Evolutionary conservation across 78 protist genomes (phyloP).

Genomic region (Dictyostelium citrinum): DNA sequence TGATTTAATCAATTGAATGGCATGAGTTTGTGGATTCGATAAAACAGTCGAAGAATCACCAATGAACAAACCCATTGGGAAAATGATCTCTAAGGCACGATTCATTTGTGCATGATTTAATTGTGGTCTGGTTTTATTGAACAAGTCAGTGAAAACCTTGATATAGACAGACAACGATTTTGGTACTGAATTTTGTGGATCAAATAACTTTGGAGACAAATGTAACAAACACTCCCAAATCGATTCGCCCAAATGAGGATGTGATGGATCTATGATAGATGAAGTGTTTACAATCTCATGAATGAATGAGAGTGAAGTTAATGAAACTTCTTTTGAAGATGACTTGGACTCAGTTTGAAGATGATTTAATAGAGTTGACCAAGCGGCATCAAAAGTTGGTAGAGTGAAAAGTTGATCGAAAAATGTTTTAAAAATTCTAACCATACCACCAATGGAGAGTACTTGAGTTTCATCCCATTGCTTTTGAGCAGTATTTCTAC

Average conservation of each 20-base stretch:
- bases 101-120: conserved; percentile 30
- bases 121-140: conserved; percentile 6
- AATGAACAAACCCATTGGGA: conserved; percentile 52
- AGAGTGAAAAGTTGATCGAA: conserved; percentile 17
- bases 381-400: conserved; percentile 11
- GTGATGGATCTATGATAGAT: not conserved
- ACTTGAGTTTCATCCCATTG: conserved; percentile 86
- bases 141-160: conserved; percentile 42
- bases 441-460: conserved; percentile 65
- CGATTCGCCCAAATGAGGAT: conserved; percentile 26
- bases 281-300: conserved; percentile 55
- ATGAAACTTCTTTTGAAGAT: conserved; percentile 62
- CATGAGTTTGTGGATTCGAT: conserved; percentile 72
- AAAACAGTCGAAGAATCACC: conserved; percentile 33
- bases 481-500: conserved; percentile 75
- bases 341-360: conserved; percentile 64
- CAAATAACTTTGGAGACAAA: conserved; percentile 32
- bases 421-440: conserved; percentile 39
- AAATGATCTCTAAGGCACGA: conserved; percentile 29
- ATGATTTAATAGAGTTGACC: conserved; percentile 40
- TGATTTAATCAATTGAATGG: conserved; percentile 45
- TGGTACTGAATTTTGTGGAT: not conserved
- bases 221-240: conserved; percentile 28
- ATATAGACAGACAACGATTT: conserved; percentile 43
- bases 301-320: conserved; percentile 22